Base-by-base conservation (phyloP, 495 filamentous ascomycete genomes). In the Podospora pseudopauciseta region DNA sequence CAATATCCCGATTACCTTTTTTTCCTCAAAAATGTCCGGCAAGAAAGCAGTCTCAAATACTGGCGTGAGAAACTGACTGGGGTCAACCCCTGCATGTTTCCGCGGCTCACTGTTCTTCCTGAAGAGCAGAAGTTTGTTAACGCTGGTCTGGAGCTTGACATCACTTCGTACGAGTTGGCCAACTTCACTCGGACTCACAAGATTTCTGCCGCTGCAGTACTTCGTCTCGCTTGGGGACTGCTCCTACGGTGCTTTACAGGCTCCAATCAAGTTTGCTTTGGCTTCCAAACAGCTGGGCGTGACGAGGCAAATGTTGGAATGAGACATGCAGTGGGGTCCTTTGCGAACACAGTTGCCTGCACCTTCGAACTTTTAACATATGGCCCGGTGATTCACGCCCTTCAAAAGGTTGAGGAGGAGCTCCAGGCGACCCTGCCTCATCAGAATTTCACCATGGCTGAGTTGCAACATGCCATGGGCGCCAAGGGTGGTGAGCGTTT, bases 181-280 rank as follows among this genome's bases (percentile, higher is more conserved):
- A 67, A 70, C 5, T 82, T 84, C 27, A 70, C 78, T 11, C 70
- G 72, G 2, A 72, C 73, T 4, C 72, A 80, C 53, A 73, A 74
- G 16, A 75, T 79, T 0, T 72, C 75, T 0, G 67, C 74, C 20
- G 80, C 75, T 4, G 72, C 76, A 2, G 64, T 84, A 30, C 72
- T 84, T n/a, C 76, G 77, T n/a, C 77, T 82, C n/a, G 82, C 82
- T 1, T 84, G 82, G 82, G 77, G 73, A 4, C 73, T 84, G 27
- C 64, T 83, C 7, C 68, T 84, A 9, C 76, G 81, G n/a, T 79
- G 76, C 60, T 84, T 80, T 60, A 77, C 78, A 0, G 79, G 81
- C 5, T 74, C 68, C 7, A 74, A 79, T 59, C 72, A 73, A 6
- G 76, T 83, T 15, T 81, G 76, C 67, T 84, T 82, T 61, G 82